These are phyloP conservation scores for Exserohilum rostratum DNA, from an alignment of 2,329 filamentous ascomycete genomes.

Conservation along the genomic window DNA sequence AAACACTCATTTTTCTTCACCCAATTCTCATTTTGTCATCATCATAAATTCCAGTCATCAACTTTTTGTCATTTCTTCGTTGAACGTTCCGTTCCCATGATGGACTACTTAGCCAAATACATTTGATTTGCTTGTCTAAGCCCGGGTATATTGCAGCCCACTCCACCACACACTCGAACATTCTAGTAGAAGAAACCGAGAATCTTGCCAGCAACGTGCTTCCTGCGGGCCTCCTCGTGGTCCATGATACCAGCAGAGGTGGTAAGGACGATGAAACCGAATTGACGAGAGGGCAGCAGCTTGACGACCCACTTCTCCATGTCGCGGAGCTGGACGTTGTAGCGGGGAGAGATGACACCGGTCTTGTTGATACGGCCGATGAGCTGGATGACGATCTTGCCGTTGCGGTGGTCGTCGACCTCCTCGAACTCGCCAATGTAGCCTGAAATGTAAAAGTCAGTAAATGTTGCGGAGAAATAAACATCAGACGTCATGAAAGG, in stretches of 20 bases:
- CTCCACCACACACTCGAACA: constrained; percentile 24
- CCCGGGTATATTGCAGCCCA: constrained; percentile 40
- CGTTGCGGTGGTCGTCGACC: constrained; percentile 98
- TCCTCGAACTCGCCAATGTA: constrained; percentile 99
- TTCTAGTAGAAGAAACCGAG: constrained; percentile 98
- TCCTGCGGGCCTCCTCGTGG: constrained; percentile 98
- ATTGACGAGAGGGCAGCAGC: constrained; percentile 98
- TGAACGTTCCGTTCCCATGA: constrained; percentile 37
- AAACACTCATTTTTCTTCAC: too few species aligned
- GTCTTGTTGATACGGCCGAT: constrained; percentile 99
- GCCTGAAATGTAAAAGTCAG: constrained; percentile 68
- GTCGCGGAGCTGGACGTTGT: constrained; percentile 97
- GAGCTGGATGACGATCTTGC: constrained; percentile 99
- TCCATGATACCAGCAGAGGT: constrained; percentile 99
- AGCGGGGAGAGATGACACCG: constrained; percentile 98
- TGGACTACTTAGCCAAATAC: constrained; percentile 35
- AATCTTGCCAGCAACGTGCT: constrained; percentile 99
- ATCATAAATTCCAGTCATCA: constrained; percentile 22
- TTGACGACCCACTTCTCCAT: constrained; percentile 99
- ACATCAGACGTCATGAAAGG: constrained; percentile 80
- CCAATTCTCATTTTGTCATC: too few species aligned
- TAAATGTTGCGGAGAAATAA: constrained; percentile 90
- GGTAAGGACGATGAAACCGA: constrained; percentile 98
- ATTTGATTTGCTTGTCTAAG: constrained; percentile 28
- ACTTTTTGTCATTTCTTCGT: constrained; percentile 40